Base-by-base conservation (phyloP, 1,139 yeast species). In the Suhomyces bribrorum region DNA sequence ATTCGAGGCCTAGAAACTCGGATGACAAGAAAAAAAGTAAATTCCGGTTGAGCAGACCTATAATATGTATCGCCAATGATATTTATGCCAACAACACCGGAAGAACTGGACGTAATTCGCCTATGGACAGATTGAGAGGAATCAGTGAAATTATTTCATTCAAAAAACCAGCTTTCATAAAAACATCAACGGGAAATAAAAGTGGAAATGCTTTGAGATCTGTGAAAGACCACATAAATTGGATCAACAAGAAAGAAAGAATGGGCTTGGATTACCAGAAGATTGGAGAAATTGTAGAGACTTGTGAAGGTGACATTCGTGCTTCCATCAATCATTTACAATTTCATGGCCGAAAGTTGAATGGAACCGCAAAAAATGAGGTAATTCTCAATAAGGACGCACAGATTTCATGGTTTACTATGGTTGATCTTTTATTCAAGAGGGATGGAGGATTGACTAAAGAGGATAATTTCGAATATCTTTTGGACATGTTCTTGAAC, bases 11-110 rank as follows among this genome's bases (percentile, higher is more conserved):
- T 0, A 57, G 61, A 23, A 37, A 45, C 38, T 37, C 49, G 25
- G 23, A 46, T 44, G 49, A 38, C 50, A 37, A 50, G 31, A 48
- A 56, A 50, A 44, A 51, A 40, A 63, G 58, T 26, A 72, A 68
- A 29, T 62, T 57, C 36, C 30, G 82, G 4, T 61, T 90, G 32
- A 69, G 75, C 49, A 71, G 98, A 47, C 98, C 98, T 1, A 88
- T 92, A 14, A 86, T 92, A 38, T 92, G 96, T 34, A 79, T 92
- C 41, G 95, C 97, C 56, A 92, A 92, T 58, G 96, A 92, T 54
- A 74, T 84, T 1, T 90, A 85, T 56, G 76, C 86, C 1, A 75
- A 79, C 4, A 75, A 37, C 7, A 32, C 54, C 6, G 44, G 53
- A 5, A 41, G 52, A 11, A 50, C 49, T 22, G 59, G 65, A 6